These are phyloP conservation scores for Pseudogymnoascus sp. DNA, from an alignment of 2,329 filamentous ascomycete genomes.

Conservation along the genomic window DNA sequence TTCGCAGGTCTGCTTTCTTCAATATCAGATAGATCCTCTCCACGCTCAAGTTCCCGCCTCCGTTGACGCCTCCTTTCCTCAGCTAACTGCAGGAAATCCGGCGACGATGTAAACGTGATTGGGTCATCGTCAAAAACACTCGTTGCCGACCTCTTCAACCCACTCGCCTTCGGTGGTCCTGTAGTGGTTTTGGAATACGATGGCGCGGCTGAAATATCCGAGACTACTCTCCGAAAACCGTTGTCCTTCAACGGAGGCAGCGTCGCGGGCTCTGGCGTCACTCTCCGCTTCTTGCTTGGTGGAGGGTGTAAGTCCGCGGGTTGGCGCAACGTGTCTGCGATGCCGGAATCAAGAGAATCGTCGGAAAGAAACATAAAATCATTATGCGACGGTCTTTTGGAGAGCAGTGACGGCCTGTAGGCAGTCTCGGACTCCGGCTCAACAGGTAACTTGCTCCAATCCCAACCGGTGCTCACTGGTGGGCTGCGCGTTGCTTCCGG, in stretches of 20 bases:
- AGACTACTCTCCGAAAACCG: constrained; percentile 19
- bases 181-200: constrained; percentile 19
- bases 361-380: constrained; percentile 1
- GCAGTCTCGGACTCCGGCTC: not conserved
- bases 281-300: constrained; percentile 8
- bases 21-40: constrained; percentile 4
- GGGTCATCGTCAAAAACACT: constrained; percentile 20
- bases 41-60: constrained; percentile 12
- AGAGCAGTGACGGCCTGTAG: not conserved
- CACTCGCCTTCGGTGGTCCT: constrained; percentile 15
- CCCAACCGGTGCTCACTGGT: constrained; percentile 14
- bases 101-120: constrained; percentile 25
- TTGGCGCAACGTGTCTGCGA: not conserved
- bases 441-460: not conserved
- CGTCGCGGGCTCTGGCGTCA: not conserved
- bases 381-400: constrained; percentile 5
- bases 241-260: constrained; percentile 4
- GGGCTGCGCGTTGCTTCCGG: constrained; percentile 27
- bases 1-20: not conserved
- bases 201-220: constrained; percentile 31
- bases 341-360: not conserved
- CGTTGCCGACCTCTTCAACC: constrained; percentile 30
- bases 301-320: not conserved
- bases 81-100: constrained; percentile 18
- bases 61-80: constrained; percentile 9